Conservation (phyloP, 129 eudicot genomes). For the Oenanthe sinensis region DNA sequence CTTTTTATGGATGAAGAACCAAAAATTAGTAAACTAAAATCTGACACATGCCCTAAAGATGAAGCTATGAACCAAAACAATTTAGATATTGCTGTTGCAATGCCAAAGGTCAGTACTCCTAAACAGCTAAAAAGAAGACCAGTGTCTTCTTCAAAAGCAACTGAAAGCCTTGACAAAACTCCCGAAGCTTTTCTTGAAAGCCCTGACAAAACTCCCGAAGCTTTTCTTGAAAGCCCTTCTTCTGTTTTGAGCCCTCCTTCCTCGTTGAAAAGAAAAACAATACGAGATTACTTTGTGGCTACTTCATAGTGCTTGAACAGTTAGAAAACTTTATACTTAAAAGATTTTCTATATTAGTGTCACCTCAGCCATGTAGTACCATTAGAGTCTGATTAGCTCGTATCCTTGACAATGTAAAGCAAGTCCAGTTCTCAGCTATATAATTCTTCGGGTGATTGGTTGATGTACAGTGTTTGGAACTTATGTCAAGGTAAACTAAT, state of each 20-base stretch:
- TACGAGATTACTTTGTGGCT: slow-evolving; percentile 65
- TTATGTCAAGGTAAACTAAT: neutral
- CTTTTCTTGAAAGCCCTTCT: slow-evolving; percentile 58
- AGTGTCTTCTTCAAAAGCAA: slow-evolving; percentile 13
- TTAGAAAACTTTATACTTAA: neutral
- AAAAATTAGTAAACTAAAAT: slow-evolving; percentile 4
- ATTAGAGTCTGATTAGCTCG: neutral
- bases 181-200: slow-evolving; percentile 55
- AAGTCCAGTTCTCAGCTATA: neutral
- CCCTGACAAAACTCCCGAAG: slow-evolving; percentile 71
- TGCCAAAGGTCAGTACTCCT: slow-evolving; percentile 60
- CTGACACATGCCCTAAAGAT: slow-evolving; percentile 12
- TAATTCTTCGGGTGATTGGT: too few species aligned
- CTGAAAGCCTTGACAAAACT: slow-evolving; percentile 36
- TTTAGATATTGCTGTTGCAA: slow-evolving; percentile 12
- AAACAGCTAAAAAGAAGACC: slow-evolving; percentile 28
- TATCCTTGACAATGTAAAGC: neutral
- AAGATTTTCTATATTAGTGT: neutral
- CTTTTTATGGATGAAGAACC: slow-evolving; percentile 35
- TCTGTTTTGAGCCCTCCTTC: slow-evolving; percentile 90
- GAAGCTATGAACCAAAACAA: slow-evolving; percentile 14
- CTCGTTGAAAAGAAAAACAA: slow-evolving; percentile 77
- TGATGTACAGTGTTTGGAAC: neutral
- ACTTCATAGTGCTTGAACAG: slow-evolving; percentile 17
- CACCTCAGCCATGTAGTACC: neutral